Percentiles rank a stretch among this genome's conserved stretches.
phyloP scores from a whole-genome alignment of 345 rosid genomes.

The Mercurialis annua region DNA sequence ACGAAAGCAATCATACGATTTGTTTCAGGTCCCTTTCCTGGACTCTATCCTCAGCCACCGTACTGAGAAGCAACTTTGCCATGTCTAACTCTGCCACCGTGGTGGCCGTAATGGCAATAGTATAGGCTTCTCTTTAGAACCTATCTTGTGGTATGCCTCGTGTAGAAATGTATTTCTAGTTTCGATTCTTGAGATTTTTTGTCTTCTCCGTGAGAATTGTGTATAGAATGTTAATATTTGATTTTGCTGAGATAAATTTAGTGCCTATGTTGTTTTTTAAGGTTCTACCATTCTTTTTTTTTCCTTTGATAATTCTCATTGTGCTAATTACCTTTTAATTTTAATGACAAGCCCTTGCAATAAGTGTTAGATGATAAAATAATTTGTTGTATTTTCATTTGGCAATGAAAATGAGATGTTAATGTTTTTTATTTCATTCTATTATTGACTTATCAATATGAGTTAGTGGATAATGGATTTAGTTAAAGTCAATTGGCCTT shows the following conservation, averaged over 20 bases:
- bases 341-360: no score
- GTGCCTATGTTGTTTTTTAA: neutral
- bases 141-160: neutral
- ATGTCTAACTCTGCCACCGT: neutral
- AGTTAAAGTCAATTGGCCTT: no score
- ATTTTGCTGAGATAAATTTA: neutral
- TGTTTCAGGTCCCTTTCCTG: conserved; percentile 51
- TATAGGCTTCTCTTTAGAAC: neutral
- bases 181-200: neutral
- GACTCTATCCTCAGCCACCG: conserved; percentile 56
- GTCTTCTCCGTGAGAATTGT: neutral
- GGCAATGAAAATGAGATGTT: no score
- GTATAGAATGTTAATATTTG: neutral
- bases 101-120: neutral
- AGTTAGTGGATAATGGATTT: no score
- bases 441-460: no score
- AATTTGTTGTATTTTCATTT: no score
- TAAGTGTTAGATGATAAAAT: no score
- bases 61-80: conserved; percentile 33
- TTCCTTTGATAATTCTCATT: neutral
- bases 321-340: neutral
- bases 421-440: no score
- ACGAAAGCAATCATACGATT: conserved; percentile 1
- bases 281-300: neutral
- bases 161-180: neutral